These are phyloP conservation scores for Phytopythium chamaehyphon DNA, from an alignment of 352 stramenopile genomes.

Conservation along the genomic window DNA sequence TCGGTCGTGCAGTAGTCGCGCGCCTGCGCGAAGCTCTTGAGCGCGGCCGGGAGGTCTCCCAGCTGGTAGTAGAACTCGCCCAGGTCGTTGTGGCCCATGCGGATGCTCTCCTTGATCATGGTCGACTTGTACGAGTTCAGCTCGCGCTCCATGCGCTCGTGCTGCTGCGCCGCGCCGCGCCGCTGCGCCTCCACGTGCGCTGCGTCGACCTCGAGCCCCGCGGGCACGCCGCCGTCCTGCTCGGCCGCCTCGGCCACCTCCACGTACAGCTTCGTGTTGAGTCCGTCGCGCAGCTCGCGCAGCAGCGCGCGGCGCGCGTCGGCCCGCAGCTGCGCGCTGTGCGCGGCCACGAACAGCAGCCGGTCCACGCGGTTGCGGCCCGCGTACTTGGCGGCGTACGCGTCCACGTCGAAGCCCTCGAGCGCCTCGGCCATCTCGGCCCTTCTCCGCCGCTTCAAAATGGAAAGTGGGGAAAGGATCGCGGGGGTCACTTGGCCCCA, in stretches of 20 bases:
- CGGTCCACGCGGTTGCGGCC: constrained; percentile 74
- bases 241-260: constrained; percentile 44
- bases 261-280: constrained; percentile 71
- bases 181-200: constrained; percentile 61
- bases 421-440: constrained; percentile 11
- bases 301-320: constrained; percentile 53
- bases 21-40: constrained; percentile 85
- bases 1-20: constrained; percentile 89
- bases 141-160: constrained; percentile 84
- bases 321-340: constrained; percentile 30
- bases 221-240: constrained; percentile 20
- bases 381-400: constrained; percentile 79
- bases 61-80: constrained; percentile 86
- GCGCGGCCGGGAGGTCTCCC: constrained; percentile 62
- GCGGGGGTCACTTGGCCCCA: no score
- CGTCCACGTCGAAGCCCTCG: constrained; percentile 78
- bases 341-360: constrained; percentile 64
- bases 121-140: constrained; percentile 90
- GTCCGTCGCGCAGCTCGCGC: constrained; percentile 49
- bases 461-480: neutral
- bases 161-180: constrained; percentile 56
- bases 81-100: constrained; percentile 88
- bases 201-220: constrained; percentile 35
- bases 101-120: constrained; percentile 91
- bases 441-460: constrained; percentile 11